Evolutionary conservation across 148 eudicot genomes (phyloP).

Genomic region (Vaccinium macrocarpon): DNA sequence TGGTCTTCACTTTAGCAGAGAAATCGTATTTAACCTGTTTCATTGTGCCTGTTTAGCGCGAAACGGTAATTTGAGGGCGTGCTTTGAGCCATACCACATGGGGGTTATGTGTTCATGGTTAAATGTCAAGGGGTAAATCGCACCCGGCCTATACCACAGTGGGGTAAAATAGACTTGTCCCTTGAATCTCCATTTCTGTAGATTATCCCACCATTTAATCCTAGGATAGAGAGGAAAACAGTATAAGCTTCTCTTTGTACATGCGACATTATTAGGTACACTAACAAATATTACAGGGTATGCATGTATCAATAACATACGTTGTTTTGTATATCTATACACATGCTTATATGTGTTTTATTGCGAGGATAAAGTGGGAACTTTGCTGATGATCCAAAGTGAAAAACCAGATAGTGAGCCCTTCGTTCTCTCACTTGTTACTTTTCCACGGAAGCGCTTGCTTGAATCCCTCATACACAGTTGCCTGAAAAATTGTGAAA

Average conservation of each 20-base stretch:
- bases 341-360: background rate
- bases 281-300: background rate
- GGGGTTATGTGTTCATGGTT: too few relatives aligned
- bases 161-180: too few relatives aligned
- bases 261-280: background rate
- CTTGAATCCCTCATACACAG: slow-evolving; percentile 13
- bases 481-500: slow-evolving; percentile 7
- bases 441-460: slow-evolving; percentile 19
- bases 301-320: background rate
- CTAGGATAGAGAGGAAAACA: background rate
- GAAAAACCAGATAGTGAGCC: slow-evolving; percentile 4
- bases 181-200: background rate
- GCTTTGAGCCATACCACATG: too few relatives aligned
- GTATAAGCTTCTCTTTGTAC: background rate
- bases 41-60: too few relatives aligned
- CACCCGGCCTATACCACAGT: too few relatives aligned
- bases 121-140: too few relatives aligned
- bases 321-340: background rate
- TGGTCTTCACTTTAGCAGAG: too few relatives aligned
- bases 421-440: slow-evolving; percentile 32
- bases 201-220: background rate
- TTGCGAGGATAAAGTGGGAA: background rate
- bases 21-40: too few relatives aligned
- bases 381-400: background rate
- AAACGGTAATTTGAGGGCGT: too few relatives aligned